Percentiles rank a stretch among this genome's conserved stretches.
Evolutionary conservation across 176 grass and related monocot genomes (phyloP).

Genomic region (Melocanna baccifera): DNA sequence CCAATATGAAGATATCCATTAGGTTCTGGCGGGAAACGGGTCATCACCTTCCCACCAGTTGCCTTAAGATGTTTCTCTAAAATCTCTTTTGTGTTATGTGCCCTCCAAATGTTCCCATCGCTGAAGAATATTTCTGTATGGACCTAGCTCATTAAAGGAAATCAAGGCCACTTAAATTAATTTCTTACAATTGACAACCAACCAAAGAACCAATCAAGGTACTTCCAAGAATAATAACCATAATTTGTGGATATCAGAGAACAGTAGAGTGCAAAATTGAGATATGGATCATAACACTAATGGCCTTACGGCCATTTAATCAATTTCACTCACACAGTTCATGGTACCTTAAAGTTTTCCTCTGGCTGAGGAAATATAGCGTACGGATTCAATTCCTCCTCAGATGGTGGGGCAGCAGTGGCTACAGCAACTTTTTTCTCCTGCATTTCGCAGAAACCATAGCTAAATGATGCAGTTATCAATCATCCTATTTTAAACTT

Average conservation of each 20-base stretch:
- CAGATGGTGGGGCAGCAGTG: conserved; percentile 47
- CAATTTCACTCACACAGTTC: background rate
- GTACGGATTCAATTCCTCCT: conserved; percentile 94
- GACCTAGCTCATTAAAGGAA: conserved; percentile 45
- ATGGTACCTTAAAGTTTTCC: conserved; percentile 80
- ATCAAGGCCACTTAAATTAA: conserved; percentile 9
- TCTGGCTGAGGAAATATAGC: conserved; percentile 88
- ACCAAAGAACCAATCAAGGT: conserved; percentile 5
- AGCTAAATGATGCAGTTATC: background rate
- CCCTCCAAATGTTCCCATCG: conserved; percentile 86
- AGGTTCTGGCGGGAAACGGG: conserved; percentile 94
- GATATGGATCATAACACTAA: background rate
- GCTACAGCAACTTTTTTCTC: conserved; percentile 57
- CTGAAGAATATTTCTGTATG: conserved; percentile 97
- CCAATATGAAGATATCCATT: conserved; percentile 98
- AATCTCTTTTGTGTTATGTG: conserved; percentile 77
- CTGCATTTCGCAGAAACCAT: conserved; percentile 42
- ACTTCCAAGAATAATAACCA: background rate
- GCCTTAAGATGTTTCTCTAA: conserved; percentile 82
- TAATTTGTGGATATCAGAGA: background rate
- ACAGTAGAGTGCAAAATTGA: background rate
- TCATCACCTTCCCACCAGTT: conserved; percentile 96
- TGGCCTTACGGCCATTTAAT: background rate
- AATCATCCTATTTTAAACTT: background rate
- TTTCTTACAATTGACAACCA: conserved; percentile 5